Conservation (phyloP, 306 rosid genomes). For the Trifolium pratense region DNA sequence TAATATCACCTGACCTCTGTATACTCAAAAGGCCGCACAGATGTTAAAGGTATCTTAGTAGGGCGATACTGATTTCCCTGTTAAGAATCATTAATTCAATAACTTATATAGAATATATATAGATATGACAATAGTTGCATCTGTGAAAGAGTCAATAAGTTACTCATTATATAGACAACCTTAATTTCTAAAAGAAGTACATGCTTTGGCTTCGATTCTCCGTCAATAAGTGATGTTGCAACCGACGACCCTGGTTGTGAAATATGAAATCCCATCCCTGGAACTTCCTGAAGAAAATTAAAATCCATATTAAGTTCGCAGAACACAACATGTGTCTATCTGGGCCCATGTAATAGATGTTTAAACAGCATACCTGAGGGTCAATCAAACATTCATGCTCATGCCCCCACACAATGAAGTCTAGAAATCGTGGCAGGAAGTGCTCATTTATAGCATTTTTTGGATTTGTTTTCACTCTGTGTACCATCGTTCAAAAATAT, state of each 20-base stretch:
- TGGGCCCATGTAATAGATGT: conserved; percentile 1
- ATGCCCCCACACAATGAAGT: conserved; percentile 98
- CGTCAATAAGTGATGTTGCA: conserved; percentile 97
- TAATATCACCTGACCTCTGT: conserved; percentile 69
- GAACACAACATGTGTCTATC: conserved; percentile 1
- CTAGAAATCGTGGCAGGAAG: conserved; percentile 89
- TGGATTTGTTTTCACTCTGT: conserved; percentile 96
- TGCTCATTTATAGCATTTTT: conserved; percentile 99
- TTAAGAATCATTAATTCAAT: conserved; percentile 38
- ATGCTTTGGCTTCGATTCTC: conserved; percentile 98
- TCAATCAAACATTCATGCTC: conserved; percentile 97
- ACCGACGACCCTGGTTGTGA: conserved; percentile 99
- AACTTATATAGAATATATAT: conserved; percentile 11
- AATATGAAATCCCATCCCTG: conserved; percentile 99
- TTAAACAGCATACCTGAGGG: conserved; percentile 69
- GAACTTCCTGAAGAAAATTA: conserved; percentile 78
- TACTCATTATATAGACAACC: conserved; percentile 56
- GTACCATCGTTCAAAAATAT: conserved; percentile 42
- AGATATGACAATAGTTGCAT: conserved; percentile 33
- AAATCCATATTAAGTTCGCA: conserved; percentile 39
- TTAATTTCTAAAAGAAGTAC: conserved; percentile 94
- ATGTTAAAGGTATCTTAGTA: conserved; percentile 86
- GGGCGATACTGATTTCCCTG: conserved; percentile 99
- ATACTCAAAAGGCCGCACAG: conserved; percentile 96
- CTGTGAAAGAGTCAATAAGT: conserved; percentile 25